Percentiles rank a stretch among this genome's conserved stretches.
These are phyloP conservation scores for Petasospora fabianii DNA, from an alignment of 1,139 yeast genomes.

Conservation along the genomic window DNA sequence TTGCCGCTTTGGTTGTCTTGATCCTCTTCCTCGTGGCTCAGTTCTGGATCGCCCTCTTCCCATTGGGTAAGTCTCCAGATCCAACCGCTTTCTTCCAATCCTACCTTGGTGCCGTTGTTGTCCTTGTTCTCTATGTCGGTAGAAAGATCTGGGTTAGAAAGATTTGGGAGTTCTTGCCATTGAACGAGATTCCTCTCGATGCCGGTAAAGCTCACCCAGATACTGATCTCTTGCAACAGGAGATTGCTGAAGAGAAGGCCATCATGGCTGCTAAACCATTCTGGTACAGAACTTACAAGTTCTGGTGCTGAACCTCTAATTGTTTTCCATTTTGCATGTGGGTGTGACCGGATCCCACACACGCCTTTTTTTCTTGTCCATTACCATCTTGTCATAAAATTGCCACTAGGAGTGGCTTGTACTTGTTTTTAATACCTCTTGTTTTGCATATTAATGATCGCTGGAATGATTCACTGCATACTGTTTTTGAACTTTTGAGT, in stretches of 20 bases:
- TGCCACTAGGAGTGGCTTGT: neutral
- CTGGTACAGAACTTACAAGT: constrained; percentile 30
- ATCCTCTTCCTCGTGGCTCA: constrained; percentile 52
- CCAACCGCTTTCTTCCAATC: constrained; percentile 57
- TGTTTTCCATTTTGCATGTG: neutral
- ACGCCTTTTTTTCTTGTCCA: neutral
- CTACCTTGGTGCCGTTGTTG: constrained; percentile 63
- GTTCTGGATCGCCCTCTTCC: constrained; percentile 69
- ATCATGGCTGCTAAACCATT: constrained; percentile 32
- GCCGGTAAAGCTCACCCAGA: constrained; percentile 72
- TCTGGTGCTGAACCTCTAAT: constrained; percentile 14
- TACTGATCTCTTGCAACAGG: constrained; percentile 62
- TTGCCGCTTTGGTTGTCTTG: constrained; percentile 44
- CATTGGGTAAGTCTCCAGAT: constrained; percentile 48
- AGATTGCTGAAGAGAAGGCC: constrained; percentile 47
- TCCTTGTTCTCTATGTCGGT: constrained; percentile 48
- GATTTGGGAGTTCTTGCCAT: constrained; percentile 48
- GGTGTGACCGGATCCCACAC: neutral
- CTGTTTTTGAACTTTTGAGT: no score
- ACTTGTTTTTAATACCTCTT: neutral
- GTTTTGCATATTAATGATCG: constrained; percentile 4
- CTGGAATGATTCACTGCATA: constrained; percentile 6
- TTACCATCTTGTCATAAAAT: neutral
- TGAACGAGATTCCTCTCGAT: constrained; percentile 60
- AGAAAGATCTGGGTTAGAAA: constrained; percentile 59